Conservation (phyloP, 345 rosid species). For the Erysimum cheiranthoides region DNA sequence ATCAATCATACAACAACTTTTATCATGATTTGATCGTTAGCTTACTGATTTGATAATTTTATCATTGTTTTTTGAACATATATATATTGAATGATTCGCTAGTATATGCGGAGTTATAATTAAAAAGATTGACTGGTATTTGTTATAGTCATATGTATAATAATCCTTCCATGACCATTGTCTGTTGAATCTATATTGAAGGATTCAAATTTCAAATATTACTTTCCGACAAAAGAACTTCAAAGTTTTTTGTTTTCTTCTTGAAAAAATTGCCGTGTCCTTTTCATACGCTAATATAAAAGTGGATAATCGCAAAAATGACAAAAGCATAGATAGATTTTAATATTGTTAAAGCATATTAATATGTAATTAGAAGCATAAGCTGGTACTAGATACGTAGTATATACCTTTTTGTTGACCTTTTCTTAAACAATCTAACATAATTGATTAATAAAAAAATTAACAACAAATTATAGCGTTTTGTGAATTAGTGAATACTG, state of each 20-base stretch:
- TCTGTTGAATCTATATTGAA: constrained; percentile 25
- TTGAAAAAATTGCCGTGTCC: constrained; percentile 12
- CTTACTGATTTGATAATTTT: neutral
- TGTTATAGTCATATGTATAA: neutral
- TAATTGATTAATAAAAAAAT: neutral
- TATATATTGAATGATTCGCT: neutral
- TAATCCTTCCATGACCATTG: neutral
- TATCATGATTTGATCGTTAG: neutral
- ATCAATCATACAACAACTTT: neutral
- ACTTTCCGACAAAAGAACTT: constrained; percentile 38
- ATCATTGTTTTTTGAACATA: neutral
- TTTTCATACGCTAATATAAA: constrained; percentile 26
- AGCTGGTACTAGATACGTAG: constrained; percentile 28
- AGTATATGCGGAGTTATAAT: neutral
- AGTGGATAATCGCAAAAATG: constrained; percentile 21
- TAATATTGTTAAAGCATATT: neutral
- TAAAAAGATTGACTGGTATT: constrained; percentile 8
- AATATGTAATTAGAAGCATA: constrained; percentile 21
- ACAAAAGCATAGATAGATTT: neutral
- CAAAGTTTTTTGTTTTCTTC: constrained; percentile 24
- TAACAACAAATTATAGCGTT: neutral
- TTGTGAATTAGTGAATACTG: neutral
- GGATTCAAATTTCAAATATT: constrained; percentile 40
- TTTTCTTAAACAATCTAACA: neutral
- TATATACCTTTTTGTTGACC: constrained; percentile 2